Conservation (phyloP, 495 filamentous ascomycete genomes). For the Penicillium herquei region DNA sequence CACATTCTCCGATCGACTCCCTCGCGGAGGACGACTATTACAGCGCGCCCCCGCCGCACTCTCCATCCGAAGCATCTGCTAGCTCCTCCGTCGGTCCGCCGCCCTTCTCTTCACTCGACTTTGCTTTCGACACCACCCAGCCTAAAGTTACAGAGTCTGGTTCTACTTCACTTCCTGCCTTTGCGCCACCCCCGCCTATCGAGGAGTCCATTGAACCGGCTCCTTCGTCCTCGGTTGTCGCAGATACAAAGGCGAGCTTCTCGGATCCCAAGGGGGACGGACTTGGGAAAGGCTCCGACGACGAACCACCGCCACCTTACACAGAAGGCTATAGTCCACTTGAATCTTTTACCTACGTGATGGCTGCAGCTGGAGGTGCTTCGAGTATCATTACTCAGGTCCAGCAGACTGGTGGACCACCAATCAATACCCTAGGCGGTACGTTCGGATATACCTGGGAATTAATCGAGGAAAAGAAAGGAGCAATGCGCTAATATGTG, state of each 20-base stretch:
- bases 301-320: slow-evolving; percentile 93
- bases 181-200: slow-evolving; percentile 39
- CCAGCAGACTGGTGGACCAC: slow-evolving; percentile 80
- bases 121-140: slow-evolving; percentile 43
- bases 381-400: slow-evolving; percentile 99
- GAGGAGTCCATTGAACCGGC: slow-evolving; percentile 46
- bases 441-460: slow-evolving; percentile 27
- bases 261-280: slow-evolving; percentile 73
- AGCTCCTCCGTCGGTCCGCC: slow-evolving; percentile 53
- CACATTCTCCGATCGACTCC: slow-evolving; percentile 44
- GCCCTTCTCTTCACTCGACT: slow-evolving; percentile 65
- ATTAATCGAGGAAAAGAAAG: not conserved
- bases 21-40: slow-evolving; percentile 50
- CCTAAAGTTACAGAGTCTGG: slow-evolving; percentile 54
- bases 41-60: slow-evolving; percentile 61
- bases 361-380: slow-evolving; percentile 94
- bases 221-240: slow-evolving; percentile 55
- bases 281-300: slow-evolving; percentile 68
- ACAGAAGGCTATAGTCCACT: slow-evolving; percentile 91
- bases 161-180: slow-evolving; percentile 60
- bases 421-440: slow-evolving; percentile 88
- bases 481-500: not conserved
- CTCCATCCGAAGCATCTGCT: slow-evolving; percentile 66
- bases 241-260: slow-evolving; percentile 82
- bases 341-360: slow-evolving; percentile 91